Conservation (phyloP, 768 basidiomycete genomes). For the Mrakia frigida region DNA sequence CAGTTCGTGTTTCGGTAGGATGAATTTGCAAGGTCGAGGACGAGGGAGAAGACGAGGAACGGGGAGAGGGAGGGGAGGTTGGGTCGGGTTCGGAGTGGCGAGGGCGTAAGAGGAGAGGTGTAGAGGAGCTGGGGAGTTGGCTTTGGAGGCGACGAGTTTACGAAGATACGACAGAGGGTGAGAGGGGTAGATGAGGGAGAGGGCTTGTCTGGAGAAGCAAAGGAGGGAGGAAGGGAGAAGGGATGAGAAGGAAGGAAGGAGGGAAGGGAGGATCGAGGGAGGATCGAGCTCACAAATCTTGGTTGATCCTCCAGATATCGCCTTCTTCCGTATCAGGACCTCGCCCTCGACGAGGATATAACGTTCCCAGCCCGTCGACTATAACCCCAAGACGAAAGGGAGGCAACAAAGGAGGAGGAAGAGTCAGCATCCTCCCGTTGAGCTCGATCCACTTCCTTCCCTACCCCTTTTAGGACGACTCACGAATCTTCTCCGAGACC, state of each 20-base stretch:
- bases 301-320: constrained; percentile 4
- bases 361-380: constrained; percentile 22
- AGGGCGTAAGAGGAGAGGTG: constrained; percentile 15
- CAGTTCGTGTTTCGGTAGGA: constrained; percentile 2
- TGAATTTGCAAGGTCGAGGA: background rate
- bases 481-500: constrained; percentile 28
- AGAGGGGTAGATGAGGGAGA: constrained; percentile 23
- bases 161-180: constrained; percentile 25
- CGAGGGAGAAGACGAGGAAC: background rate
- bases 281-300: constrained; percentile 18
- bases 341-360: constrained; percentile 12
- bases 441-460: background rate
- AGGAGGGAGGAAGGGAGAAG: background rate
- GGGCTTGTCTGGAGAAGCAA: background rate
- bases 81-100: background rate
- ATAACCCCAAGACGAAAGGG: background rate
- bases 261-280: background rate
- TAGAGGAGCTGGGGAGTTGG: constrained; percentile 23
- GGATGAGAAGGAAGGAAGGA: background rate
- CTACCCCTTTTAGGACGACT: background rate
- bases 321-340: background rate
- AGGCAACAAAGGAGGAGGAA: background rate
- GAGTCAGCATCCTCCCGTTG: background rate
- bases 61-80: background rate
- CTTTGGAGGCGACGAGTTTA: background rate